Evolutionary conservation across 148 eudicot species (phyloP), one percentile per base, ranked within the genome.

Genomic region (Selenicereus undatus): DNA sequence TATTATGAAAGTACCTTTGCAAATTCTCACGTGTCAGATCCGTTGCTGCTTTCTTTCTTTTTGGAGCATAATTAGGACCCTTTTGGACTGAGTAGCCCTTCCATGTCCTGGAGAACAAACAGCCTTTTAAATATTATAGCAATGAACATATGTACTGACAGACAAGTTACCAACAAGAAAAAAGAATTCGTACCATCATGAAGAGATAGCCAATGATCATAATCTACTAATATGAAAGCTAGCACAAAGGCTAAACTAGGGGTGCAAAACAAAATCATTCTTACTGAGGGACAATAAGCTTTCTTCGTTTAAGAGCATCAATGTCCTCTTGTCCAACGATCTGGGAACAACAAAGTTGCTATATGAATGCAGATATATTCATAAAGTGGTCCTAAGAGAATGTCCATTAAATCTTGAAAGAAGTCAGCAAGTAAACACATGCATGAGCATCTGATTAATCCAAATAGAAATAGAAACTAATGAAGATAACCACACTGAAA

Each of bases 31-130:
- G 91, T 71, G 91, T 92, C 83, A 96, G 88, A 88, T 96, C 99
- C 43, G 99, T 96, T 30, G 95, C 98, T 65, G 84, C 89, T 82
- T 90, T 92, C 86, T 84, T 91, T 82, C 99, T 91, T 86, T 87
- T 88, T 2, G 97, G 97, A 75, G 97, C 93, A 90, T 96, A 96
- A 9, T 93, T 91, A 73, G 95, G 91, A 84, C 98, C 98, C 85
- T 91, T 93, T 73, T 32, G 86, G 8, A 96, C 86, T 10, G 93
- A 89, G 83, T 92, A 92, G 62, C 98, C 97, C 87, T 89, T 96
- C 99, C 98, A 96, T 56, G 85, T 91, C 89, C 99, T 96, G 78
- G 10, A 74, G 78, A 76, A 66, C 48, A 81, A 62, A 80, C 60
- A 32, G 75, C 32, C 71, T 58, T 66, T 60, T n/a, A 74, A 29